A percentile compares a stretch with the other conserved stretches of the same genome.
These are phyloP conservation scores for Thalia dealbata DNA, from an alignment of 176 grass and related monocot species.

Conservation along the genomic window DNA sequence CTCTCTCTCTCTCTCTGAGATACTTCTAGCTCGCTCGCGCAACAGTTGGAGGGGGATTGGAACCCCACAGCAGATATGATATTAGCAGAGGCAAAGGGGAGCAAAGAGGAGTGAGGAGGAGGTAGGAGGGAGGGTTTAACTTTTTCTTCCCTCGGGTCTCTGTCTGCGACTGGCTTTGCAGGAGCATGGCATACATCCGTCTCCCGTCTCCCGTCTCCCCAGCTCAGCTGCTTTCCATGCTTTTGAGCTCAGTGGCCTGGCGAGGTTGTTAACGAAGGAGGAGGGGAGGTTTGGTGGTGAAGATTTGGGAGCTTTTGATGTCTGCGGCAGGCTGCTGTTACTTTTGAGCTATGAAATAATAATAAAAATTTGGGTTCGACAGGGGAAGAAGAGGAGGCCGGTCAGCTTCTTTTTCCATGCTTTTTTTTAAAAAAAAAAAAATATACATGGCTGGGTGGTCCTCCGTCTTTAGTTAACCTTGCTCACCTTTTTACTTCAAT, in stretches of 20 bases:
- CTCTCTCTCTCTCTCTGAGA: conserved; percentile 18
- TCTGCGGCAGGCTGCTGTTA: conserved; percentile 2
- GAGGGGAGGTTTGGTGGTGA: neutral
- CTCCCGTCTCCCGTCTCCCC: no score
- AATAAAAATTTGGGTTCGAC: neutral
- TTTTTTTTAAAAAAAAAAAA: neutral
- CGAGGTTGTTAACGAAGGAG: neutral
- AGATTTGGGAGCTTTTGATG: conserved; percentile 8
- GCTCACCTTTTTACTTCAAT: neutral
- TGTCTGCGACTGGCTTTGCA: neutral
- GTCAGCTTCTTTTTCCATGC: neutral
- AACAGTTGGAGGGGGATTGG: neutral
- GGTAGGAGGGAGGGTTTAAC: neutral
- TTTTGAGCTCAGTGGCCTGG: neutral
- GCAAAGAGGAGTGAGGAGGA: neutral
- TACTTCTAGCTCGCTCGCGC: conserved; percentile 23
- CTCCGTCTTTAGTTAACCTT: neutral
- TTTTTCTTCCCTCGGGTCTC: neutral
- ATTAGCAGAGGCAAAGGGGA: neutral
- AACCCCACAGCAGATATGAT: neutral
- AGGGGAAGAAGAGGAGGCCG: neutral
- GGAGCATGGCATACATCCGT: conserved; percentile 13
- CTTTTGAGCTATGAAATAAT: neutral
- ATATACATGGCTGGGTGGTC: neutral
- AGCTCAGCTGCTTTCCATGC: neutral